Base-by-base conservation (phyloP, 192 early-diverging fungal species). In the Chytriomyces confervae region DNA sequence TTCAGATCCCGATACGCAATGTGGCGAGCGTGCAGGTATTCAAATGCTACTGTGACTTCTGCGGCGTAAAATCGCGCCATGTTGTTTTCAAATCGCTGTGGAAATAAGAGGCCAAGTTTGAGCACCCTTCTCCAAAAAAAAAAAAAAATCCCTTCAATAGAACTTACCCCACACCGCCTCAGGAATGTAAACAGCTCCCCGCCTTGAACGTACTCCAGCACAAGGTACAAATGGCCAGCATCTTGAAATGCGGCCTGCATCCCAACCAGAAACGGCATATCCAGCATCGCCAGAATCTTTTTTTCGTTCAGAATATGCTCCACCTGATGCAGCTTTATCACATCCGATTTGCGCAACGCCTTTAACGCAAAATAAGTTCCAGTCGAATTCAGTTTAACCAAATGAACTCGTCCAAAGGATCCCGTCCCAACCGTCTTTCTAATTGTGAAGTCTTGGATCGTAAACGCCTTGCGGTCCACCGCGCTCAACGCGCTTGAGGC, bases 261-360 rank as follows among this genome's bases (percentile, higher is more conserved):
- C 71, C 91, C 86, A 66, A 98, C 95, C 44, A 98, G 78, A 75
- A 95, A 97, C 23, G 95, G 95, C 69, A 93, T 93, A 63, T 87
- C 84, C 62, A 95, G 88, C 48, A 86, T 79, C 71, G 93, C 94
- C 49, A 97, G 85, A 76, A 97, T 96, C 62, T 89, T 81, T 77
- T 94, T 93, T 83, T 97, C 96, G 83, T 94, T 96, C 77, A 93
- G 92, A 47, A 94, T 96, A 78, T 97, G 95, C 85, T 97, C 95
- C 9, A 97, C 94, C 78, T 97, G 96, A 81, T 93, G 91, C 69
- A 94, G 83, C 67, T 91, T 89, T 36, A 97, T 92, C 3, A 97
- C 91, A 62, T 96, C 93, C 47, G 88, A 79, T 80, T 97, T 97
- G 61, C 89, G 89, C 51, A 97, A 84, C 7, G 94, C 94, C 81